Base-by-base conservation (phyloP, 73 alveolate genomes). In the Blepharisma japonicum region DNA sequence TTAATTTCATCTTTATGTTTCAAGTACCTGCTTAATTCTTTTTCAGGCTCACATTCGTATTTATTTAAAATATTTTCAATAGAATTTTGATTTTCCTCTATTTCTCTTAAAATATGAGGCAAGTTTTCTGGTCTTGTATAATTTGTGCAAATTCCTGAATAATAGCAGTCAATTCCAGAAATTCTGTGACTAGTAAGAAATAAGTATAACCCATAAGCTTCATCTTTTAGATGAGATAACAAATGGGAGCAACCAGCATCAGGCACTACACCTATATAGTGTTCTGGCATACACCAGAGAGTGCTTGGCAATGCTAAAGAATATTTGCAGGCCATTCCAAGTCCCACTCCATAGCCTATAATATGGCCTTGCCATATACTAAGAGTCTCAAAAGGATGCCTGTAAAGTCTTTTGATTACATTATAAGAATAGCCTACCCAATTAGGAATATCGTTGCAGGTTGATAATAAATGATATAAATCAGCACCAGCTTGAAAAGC, bases 171-270 rank as follows among this genome's bases (percentile, higher is more conserved):
- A 61, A 20, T 25, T 2, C 74, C 74, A 18, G 50, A 20, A 2
- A 61, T 14, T 18, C 47, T 61, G 47, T 3, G n/a, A n/a, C 74
- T 39, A 0, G 74, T 61, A 25, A 61, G 49, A n/a, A 61, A 14
- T 5, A 61, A 25, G 47, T 61, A 61, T 2, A 61, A 48, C 47
- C 74, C 74, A 8, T 14, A n/a, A 8, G 74, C 74, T 61, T 25
- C 18, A 61, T 25, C 23, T 61, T n/a, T 2, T 14, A 61, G 74
- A 61, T 61, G 74, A 61, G 74, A 20, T 25, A 61, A 5, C 18
- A 61, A 61, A 4, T 61, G 23, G 23, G 74, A 61, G 23, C 47
- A n/a, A 3, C 74, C 74, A 61, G 74, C 23, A 61, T 61, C 74
- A 20, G 74, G 74, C 18, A 25, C 74, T 14, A 61, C 47, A 9